Base-by-base conservation (phyloP, 75 land plant genomes). In the Ceratopteris richardii region DNA sequence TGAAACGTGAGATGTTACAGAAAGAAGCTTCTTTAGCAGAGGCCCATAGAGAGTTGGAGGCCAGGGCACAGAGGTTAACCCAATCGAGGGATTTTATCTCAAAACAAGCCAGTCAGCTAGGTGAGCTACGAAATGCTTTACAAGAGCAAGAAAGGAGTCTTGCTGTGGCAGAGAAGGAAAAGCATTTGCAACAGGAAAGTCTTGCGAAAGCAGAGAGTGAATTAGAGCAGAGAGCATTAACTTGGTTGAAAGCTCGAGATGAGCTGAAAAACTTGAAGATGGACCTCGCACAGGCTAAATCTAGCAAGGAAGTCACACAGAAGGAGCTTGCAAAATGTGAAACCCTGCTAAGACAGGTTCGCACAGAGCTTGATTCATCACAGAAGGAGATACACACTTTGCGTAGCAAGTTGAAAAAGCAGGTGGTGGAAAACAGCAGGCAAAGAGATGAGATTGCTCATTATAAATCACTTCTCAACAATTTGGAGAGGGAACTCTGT, bases 181-280 rank as follows among this genome's bases (percentile, higher is more conserved):
- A 56, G 51, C 66, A 73, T 56, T 42, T 50, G 62, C 77, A 84
- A 51, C 67, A 72, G 47, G 72, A 87, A 55, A 69, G 68, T 63
- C 66, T 88, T 25, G 68, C 61, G 42, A 61, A 65, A 54, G 72
- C 74, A 23, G 89, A 91, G 60, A 63, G 58, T 25, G 78, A 78
- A 20, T 58, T 91, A 61, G 78, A 82, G 55, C 64, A 78, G 51
- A 70, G 69, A 61, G 76, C 81, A 0, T 41, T 67, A 57, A 79
- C 87, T 31, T 91, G 84, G 80, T 63, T 82, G 48, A 48, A 61
- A 41, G 81, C 77, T 60, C 77, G 75, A 44, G 83, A 82, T 42
- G 79, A 82, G 42, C 54, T 91, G 65, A 77, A 73, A 51, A 60
- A 41, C 26, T 46, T 84, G 37, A 65, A 66, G 61, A 60, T 70